phyloP scores from a whole-genome alignment of 495 filamentous ascomycete genomes.

The Talaromyces stipitatus region DNA sequence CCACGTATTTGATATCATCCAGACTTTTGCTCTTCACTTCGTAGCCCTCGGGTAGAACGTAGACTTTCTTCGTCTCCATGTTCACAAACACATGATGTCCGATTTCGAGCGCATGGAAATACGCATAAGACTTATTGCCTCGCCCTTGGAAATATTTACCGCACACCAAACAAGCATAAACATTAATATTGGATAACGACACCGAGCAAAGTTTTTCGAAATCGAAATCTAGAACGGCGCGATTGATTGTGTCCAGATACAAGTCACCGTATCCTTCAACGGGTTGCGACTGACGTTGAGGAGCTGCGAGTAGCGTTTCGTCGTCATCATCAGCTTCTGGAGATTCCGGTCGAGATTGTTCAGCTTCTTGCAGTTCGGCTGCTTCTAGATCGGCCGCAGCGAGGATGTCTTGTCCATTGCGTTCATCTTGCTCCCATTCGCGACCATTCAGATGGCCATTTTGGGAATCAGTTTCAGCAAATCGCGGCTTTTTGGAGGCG shows the following conservation, averaged over 20 bases:
- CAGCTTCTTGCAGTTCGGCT: conserved; percentile 33
- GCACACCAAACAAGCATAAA: conserved; percentile 96
- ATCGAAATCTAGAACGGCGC: conserved; percentile 81
- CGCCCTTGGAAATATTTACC: conserved; percentile 96
- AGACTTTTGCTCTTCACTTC: conserved; percentile 92
- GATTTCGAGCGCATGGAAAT: conserved; percentile 93
- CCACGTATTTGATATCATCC: conserved; percentile 98
- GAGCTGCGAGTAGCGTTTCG: conserved; percentile 33
- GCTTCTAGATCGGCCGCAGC: conserved; percentile 31
- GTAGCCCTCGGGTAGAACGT: conserved; percentile 94
- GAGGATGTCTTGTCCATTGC: conserved; percentile 29
- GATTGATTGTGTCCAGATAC: conserved; percentile 96
- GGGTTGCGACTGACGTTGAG: conserved; percentile 63
- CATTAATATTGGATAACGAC: conserved; percentile 94
- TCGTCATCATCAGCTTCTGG: conserved; percentile 26
- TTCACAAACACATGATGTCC: conserved; percentile 98
- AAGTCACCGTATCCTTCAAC: conserved; percentile 88
- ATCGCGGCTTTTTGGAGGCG: conserved; percentile 65
- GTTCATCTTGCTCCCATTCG: conserved; percentile 24
- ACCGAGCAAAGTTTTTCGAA: conserved; percentile 98
- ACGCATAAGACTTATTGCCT: conserved; percentile 89
- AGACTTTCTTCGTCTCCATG: conserved; percentile 90
- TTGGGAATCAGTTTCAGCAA: conserved; percentile 44
- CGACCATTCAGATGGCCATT: conserved; percentile 25
- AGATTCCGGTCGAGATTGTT: conserved; percentile 19